phyloP scores from a whole-genome alignment of 768 basidiomycete genomes.

The Daedaleopsis sinensis region DNA sequence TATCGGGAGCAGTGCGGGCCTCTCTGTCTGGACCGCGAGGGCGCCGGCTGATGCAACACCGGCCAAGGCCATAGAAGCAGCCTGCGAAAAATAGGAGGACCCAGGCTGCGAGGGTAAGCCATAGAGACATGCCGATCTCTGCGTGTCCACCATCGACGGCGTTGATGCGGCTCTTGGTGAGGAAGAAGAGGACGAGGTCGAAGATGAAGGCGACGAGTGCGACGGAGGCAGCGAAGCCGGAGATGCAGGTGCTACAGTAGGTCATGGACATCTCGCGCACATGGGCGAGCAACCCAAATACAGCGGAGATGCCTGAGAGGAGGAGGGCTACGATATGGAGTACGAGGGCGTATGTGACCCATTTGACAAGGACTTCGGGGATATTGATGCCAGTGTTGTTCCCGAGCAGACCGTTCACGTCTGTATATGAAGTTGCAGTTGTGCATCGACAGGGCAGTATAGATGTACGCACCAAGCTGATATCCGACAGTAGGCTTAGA shows the following conservation, averaged over 20 bases:
- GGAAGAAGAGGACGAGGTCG: conserved; percentile 89
- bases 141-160: conserved; percentile 72
- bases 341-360: conserved; percentile 93
- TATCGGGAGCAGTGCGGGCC: conserved; percentile 30
- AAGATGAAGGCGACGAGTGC: conserved; percentile 90
- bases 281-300: conserved; percentile 89
- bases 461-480: conserved; percentile 67
- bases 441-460: not conserved
- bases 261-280: conserved; percentile 85
- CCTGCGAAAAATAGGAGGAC: conserved; percentile 87
- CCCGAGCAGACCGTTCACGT: conserved; percentile 81
- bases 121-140: conserved; percentile 83
- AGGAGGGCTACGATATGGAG: conserved; percentile 88
- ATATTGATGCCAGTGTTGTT: conserved; percentile 68
- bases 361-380: conserved; percentile 84
- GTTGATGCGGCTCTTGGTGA: conserved; percentile 86
- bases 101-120: conserved; percentile 90
- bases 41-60: conserved; percentile 77
- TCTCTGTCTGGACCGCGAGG: conserved; percentile 42
- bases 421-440: conserved; percentile 42
- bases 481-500: conserved; percentile 86
- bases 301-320: conserved; percentile 66
- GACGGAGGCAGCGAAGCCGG: conserved; percentile 78
- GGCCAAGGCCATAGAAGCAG: conserved; percentile 83
- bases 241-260: conserved; percentile 80